A percentile compares a stretch with the other conserved stretches of the same genome.
Evolutionary conservation across 2,329 filamentous ascomycete genomes (phyloP).

Genomic region (Clarireedia sp.): DNA sequence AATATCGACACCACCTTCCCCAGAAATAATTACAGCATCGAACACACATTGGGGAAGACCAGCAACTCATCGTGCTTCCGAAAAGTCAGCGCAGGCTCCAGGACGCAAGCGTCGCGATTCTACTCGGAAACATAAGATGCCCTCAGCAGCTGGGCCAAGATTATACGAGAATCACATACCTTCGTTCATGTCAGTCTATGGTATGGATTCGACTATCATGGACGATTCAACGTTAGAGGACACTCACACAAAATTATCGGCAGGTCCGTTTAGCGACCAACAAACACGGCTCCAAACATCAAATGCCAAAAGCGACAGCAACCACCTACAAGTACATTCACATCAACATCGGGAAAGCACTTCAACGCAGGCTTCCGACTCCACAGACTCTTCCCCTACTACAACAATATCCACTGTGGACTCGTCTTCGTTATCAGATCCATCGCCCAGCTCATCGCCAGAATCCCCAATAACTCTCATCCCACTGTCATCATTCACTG

Average conservation of each 20-base stretch:
- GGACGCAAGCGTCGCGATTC: constrained; percentile 13
- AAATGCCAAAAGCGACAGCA: constrained; percentile 9
- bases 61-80: neutral
- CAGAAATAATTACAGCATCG: constrained; percentile 14
- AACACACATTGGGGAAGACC: constrained; percentile 2
- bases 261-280: constrained; percentile 12
- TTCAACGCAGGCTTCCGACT: constrained; percentile 73
- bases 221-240: constrained; percentile 18
- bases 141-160: constrained; percentile 52
- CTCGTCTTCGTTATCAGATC: constrained; percentile 81
- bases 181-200: constrained; percentile 69
- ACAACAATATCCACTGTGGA: constrained; percentile 90
- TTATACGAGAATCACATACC: constrained; percentile 64
- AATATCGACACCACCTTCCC: constrained; percentile 14
- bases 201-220: constrained; percentile 42
- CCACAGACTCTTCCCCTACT: constrained; percentile 88
- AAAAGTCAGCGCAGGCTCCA: constrained; percentile 13
- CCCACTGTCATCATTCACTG: constrained; percentile 61
- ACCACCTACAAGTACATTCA: constrained; percentile 22
- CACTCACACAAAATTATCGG: constrained; percentile 18
- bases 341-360: constrained; percentile 70
- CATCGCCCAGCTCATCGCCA: constrained; percentile 84
- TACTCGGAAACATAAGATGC: constrained; percentile 39
- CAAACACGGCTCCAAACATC: constrained; percentile 7
- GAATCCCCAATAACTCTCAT: constrained; percentile 76